Evolutionary conservation across 345 rosid species (phyloP).

Genomic region (Salix exigua): DNA sequence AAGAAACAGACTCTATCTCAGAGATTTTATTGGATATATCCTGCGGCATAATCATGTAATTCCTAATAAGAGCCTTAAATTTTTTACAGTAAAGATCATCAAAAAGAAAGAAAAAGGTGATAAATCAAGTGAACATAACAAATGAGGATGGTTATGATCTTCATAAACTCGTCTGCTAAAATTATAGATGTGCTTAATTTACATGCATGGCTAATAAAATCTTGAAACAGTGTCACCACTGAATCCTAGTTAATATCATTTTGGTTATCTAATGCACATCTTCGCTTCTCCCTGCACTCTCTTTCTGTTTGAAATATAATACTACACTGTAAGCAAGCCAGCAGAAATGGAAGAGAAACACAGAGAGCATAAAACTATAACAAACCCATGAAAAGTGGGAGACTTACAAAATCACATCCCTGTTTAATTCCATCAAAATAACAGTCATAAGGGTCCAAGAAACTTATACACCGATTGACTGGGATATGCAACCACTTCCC

Average conservation of each 20-base stretch:
- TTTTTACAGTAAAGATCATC: not conserved
- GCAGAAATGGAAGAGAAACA: not conserved
- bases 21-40: constrained; percentile 25
- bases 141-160: not conserved
- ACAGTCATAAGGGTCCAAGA: not conserved
- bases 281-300: not conserved
- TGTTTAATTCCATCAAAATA: not conserved
- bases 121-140: not conserved
- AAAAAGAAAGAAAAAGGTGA: not conserved
- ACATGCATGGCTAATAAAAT: not conserved
- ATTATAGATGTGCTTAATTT: not conserved
- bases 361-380: not conserved
- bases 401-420: no score
- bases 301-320: no score
- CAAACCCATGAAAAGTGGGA: not conserved
- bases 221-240: not conserved
- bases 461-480: not conserved
- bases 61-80: not conserved
- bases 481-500: not conserved
- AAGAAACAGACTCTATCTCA: constrained; percentile 40
- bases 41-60: constrained; percentile 14
- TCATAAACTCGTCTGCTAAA: not conserved
- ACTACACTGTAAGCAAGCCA: not conserved
- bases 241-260: not conserved
- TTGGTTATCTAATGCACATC: not conserved